Base-by-base conservation (phyloP, 2,329 filamentous ascomycete species). In the Ophiostoma perfectum region DNA sequence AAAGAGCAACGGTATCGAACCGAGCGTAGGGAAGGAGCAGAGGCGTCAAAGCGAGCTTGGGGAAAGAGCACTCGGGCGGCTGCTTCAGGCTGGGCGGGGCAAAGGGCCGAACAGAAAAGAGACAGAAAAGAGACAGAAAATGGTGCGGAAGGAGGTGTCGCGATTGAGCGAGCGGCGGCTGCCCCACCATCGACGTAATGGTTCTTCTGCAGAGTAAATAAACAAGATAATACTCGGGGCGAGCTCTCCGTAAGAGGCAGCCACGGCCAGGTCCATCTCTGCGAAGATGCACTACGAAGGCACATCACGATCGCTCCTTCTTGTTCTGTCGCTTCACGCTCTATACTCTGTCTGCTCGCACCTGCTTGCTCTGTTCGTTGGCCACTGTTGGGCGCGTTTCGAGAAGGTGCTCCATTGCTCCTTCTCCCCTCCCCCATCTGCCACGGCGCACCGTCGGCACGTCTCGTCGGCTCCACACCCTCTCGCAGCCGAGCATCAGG, bases 121-220 rank as follows among this genome's bases (percentile, higher is more conserved):
- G 27, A 60, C 47, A 60, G 58, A 27, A 27, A 27, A 27, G 27
- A 27, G 27, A 27, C 27, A 27, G 27, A 58, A 55, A 52, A 68
- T 52, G 44, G 64, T 62, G 49, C 49, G 64, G 42, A 55, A 18
- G n/a, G 39, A 44, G 12, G 14, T 58, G 63, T 55, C 45, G 41
- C 49, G 55, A 16, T 12, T 12, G 36, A 8, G 39, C 9, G 49
- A 12, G 12, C 55, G 55, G 27, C 55, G 3, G 55, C 55, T 60
- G 65, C 69, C 69, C 69, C 69, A 68, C 69, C 45, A 68, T 65
- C 69, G 69, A 70, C 69, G 69, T 70, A 70, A 68, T 70, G 44
- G 18, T 45, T 27, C 47, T 55, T 60, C 49, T 52, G 36, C 64
- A 55, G n/a, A 36, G 60, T 36, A 64, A 44, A 14, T n/a, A 39